Percentiles rank a stretch among this genome's conserved stretches.
These are phyloP conservation scores for Triticum dicoccoides DNA, from an alignment of 176 grass and related monocot genomes.

Conservation along the genomic window DNA sequence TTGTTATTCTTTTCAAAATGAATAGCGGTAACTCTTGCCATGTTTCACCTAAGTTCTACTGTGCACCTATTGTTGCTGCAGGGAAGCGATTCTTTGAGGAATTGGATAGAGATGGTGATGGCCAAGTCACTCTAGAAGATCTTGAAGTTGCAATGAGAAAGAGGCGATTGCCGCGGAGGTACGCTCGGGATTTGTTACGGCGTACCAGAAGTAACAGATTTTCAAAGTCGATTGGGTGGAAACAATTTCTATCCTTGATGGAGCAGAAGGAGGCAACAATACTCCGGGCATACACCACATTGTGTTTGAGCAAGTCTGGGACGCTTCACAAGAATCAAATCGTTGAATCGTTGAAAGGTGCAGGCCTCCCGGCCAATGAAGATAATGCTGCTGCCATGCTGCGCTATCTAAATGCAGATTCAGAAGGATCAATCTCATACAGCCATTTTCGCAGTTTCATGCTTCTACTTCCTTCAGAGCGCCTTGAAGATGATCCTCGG, in stretches of 20 bases:
- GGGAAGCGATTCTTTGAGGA: conserved; percentile 97
- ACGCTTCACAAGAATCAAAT: conserved; percentile 97
- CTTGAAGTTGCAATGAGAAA: conserved; percentile 96
- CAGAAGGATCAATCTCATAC: conserved; percentile 83
- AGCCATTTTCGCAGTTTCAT: conserved; percentile 98
- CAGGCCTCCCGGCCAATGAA: conserved; percentile 84
- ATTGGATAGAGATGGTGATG: conserved; percentile 91
- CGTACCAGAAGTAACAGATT: conserved; percentile 82
- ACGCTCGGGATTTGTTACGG: conserved; percentile 74
- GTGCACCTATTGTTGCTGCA: conserved; percentile 34
- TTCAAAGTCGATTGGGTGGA: conserved; percentile 96
- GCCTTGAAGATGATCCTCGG: conserved; percentile 96
- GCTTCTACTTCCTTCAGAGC: conserved; percentile 91
- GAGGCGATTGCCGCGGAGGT: conserved; percentile 71
- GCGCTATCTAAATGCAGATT: conserved; percentile 78
- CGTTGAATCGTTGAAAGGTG: conserved; percentile 72
- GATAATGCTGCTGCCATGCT: conserved; percentile 94
- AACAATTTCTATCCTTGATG: conserved; percentile 94
- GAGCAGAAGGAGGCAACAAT: conserved; percentile 98
- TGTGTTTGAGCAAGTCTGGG: conserved; percentile 96
- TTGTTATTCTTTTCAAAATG: neutral
- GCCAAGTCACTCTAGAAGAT: conserved; percentile 88
- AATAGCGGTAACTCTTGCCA: neutral
- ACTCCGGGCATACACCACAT: conserved; percentile 83
- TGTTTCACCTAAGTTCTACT: neutral